Conservation (phyloP, 2,329 filamentous ascomycete genomes). For the Phialophora expanda region DNA sequence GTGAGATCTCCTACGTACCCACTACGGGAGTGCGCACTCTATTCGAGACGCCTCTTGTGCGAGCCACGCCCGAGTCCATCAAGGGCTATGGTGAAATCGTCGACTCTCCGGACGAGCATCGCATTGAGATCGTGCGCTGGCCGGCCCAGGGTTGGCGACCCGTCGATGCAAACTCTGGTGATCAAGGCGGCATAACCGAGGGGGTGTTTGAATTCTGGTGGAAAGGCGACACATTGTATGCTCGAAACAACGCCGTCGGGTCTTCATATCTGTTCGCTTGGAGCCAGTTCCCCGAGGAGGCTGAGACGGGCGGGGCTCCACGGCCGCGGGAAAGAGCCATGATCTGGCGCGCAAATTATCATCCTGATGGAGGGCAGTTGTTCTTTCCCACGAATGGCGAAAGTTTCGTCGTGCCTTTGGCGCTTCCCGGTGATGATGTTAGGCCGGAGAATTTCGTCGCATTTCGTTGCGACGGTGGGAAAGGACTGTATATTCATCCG, state of each 20-base stretch:
- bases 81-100: conserved; percentile 28
- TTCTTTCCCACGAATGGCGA: conserved; percentile 24
- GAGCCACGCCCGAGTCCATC: conserved; percentile 24
- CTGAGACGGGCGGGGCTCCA: conserved; percentile 1
- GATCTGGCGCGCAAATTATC: conserved; percentile 30
- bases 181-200: conserved; percentile 26
- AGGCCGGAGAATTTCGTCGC: conserved; percentile 29
- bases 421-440: conserved; percentile 26
- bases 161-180: conserved; percentile 24
- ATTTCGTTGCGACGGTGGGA: conserved; percentile 23
- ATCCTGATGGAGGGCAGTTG: conserved; percentile 27
- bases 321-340: conserved; percentile 21
- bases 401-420: conserved; percentile 25
- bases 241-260: conserved; percentile 28
- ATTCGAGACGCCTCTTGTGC: conserved; percentile 17
- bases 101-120: conserved; percentile 17
- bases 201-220: conserved; percentile 31
- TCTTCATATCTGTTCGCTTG: conserved; percentile 29
- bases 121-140: conserved; percentile 29
- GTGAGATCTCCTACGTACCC: conserved; percentile 23
- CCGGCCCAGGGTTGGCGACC: conserved; percentile 26
- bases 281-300: conserved; percentile 26
- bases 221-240: conserved; percentile 31
- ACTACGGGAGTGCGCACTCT: conserved; percentile 26
- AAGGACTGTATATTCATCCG: conserved; percentile 28